Evolutionary conservation across 2,329 filamentous ascomycete genomes (phyloP).

Genomic region (Penicillium sp.): DNA sequence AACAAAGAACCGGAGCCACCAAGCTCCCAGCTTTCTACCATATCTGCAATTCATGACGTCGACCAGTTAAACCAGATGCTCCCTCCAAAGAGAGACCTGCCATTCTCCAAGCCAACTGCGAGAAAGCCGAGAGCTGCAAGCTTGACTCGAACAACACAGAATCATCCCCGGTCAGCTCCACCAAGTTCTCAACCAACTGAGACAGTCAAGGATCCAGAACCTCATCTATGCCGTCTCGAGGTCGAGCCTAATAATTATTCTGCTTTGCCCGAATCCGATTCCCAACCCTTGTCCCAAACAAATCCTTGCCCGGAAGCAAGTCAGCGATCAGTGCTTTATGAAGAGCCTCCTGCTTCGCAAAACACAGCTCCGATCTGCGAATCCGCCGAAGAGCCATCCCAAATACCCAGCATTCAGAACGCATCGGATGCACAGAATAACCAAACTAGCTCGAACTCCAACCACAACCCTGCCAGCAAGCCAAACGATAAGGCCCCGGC

Average conservation of each 20-base stretch:
- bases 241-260: not conserved
- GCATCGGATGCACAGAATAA: not conserved
- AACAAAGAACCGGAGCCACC: not conserved
- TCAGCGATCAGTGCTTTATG: not conserved
- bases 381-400: not conserved
- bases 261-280: not conserved
- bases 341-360: not conserved
- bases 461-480: not conserved
- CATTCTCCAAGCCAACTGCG: slow-evolving; percentile 33
- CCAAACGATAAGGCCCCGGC: not conserved
- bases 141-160: not conserved
- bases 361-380: too few relatives aligned
- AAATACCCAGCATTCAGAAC: not conserved
- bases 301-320: not conserved
- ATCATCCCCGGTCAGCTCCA: not conserved
- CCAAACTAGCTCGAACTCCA: not conserved
- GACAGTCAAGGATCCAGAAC: not conserved
- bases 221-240: not conserved
- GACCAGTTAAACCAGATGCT: slow-evolving; percentile 33
- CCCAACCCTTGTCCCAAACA: not conserved
- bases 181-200: not conserved
- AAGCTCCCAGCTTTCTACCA: slow-evolving; percentile 22
- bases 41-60: slow-evolving; percentile 25
- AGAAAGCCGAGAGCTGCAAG: slow-evolving; percentile 6
- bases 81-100: slow-evolving; percentile 43